phyloP scores from a whole-genome alignment of 2,329 filamentous ascomycete species.

The Rhinocladiella similis region DNA sequence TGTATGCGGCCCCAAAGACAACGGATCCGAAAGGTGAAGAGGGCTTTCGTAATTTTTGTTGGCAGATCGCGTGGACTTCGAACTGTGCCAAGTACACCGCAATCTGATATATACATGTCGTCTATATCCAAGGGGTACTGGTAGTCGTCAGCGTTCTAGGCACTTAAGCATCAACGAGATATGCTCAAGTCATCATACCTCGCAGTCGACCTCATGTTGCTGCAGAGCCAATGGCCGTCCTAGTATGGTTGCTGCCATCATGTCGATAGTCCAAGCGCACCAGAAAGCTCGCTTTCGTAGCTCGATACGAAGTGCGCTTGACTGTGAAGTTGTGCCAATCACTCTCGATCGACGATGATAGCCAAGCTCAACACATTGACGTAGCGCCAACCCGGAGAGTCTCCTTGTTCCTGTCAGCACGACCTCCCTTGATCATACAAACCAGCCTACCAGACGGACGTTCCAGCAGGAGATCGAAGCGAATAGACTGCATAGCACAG shows the following conservation, averaged over 20 bases:
- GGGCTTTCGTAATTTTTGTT: slow-evolving; percentile 14
- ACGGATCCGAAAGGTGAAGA: neutral
- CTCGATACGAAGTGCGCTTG: slow-evolving; percentile 24
- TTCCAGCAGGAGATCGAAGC: slow-evolving; percentile 31
- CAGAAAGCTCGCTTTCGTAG: slow-evolving; percentile 34
- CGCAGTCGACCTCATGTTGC: slow-evolving; percentile 33
- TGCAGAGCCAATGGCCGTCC: slow-evolving; percentile 33
- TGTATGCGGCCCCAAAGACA: neutral
- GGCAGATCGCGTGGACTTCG: slow-evolving; percentile 17
- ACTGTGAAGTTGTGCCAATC: neutral
- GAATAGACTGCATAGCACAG: slow-evolving; percentile 35
- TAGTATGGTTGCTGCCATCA: slow-evolving; percentile 28
- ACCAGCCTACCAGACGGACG: slow-evolving; percentile 31
- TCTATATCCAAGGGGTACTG: slow-evolving; percentile 35
- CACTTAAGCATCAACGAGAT: neutral
- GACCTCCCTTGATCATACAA: neutral
- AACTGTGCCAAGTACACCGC: slow-evolving; percentile 26
- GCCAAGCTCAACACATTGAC: slow-evolving; percentile 37
- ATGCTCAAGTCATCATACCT: slow-evolving; percentile 18
- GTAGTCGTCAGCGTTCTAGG: neutral
- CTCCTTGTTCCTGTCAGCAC: slow-evolving; percentile 27
- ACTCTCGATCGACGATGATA: slow-evolving; percentile 32
- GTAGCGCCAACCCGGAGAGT: slow-evolving; percentile 34
- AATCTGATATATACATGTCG: slow-evolving; percentile 31
- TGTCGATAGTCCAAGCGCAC: slow-evolving; percentile 32